Evolutionary conservation across 2,329 filamentous ascomycete species (phyloP).

Genomic region (Penicillium freii): DNA sequence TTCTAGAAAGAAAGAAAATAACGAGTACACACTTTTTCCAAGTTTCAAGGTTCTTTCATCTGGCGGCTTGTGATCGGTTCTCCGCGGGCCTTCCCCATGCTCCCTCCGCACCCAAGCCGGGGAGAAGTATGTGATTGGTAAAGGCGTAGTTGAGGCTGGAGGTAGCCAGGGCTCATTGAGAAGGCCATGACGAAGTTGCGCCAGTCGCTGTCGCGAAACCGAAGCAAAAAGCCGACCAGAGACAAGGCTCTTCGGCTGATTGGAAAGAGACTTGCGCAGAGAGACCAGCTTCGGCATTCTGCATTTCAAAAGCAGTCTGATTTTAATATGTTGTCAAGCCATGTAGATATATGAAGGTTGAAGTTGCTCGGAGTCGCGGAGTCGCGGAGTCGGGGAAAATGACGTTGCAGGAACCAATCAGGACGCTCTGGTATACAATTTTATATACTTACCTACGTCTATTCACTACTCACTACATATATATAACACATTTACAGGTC

Average conservation of each 20-base stretch:
- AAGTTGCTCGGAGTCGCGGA: slow-evolving; percentile 1
- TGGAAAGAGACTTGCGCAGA: slow-evolving; percentile 11
- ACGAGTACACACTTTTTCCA: slow-evolving; percentile 55
- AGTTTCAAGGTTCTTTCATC: slow-evolving; percentile 62
- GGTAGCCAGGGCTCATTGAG: slow-evolving; percentile 38
- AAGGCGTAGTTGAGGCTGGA: slow-evolving; percentile 15
- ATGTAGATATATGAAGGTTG: slow-evolving; percentile 7
- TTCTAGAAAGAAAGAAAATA: not conserved
- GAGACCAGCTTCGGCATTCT: slow-evolving; percentile 32
- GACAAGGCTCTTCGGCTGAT: slow-evolving; percentile 8
- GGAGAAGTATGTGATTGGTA: slow-evolving; percentile 27
- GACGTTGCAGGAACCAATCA: slow-evolving; percentile 18
- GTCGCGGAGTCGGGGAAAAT: slow-evolving; percentile 11
- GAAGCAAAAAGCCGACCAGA: slow-evolving; percentile 27
- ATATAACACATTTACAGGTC: too few species aligned
- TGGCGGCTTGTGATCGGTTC: slow-evolving; percentile 49
- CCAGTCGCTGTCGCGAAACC: slow-evolving; percentile 32
- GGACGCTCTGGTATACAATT: not conserved
- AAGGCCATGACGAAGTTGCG: slow-evolving; percentile 38
- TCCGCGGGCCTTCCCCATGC: slow-evolving; percentile 20
- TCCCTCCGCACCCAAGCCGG: slow-evolving; percentile 22
- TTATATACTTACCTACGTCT: too few species aligned
- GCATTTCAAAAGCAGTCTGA: slow-evolving; percentile 10
- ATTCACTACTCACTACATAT: too few species aligned
- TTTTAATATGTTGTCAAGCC: slow-evolving; percentile 13